Evolutionary conservation across 208 protist species (phyloP).

Genomic region (Lotmaria passim): DNA sequence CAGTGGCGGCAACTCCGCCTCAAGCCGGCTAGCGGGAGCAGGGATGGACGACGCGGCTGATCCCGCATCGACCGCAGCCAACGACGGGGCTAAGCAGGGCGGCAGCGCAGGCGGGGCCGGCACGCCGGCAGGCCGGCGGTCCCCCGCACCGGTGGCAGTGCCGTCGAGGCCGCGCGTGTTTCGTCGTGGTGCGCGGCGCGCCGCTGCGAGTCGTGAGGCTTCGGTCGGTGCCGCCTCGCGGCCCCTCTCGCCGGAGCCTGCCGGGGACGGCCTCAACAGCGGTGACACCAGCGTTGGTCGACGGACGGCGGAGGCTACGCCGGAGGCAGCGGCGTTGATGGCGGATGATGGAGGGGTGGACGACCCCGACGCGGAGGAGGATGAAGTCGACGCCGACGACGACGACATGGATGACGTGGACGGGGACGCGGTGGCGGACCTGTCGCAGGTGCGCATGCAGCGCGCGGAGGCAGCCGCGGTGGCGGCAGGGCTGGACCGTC

Average conservation of each 20-base stretch:
- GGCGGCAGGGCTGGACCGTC: constrained; percentile 67
- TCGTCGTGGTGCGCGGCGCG: constrained; percentile 15
- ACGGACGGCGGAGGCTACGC: constrained; percentile 1
- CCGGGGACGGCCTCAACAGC: neutral
- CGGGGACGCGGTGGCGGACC: constrained; percentile 20
- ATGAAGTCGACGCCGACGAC: constrained; percentile 32
- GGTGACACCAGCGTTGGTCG: neutral
- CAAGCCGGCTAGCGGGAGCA: constrained; percentile 1
- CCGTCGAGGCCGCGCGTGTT: constrained; percentile 9
- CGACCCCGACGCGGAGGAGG: constrained; percentile 15
- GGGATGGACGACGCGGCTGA: neutral
- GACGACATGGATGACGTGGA: constrained; percentile 18
- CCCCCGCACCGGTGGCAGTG: constrained; percentile 2
- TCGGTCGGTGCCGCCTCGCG: constrained; percentile 3
- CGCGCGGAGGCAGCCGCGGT: constrained; percentile 69
- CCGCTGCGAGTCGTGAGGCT: constrained; percentile 2
- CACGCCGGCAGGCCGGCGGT: neutral
- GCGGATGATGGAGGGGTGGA: constrained; percentile 19
- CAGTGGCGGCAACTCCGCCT: neutral
- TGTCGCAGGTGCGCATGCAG: constrained; percentile 53
- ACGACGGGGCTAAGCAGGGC: neutral
- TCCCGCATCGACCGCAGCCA: neutral
- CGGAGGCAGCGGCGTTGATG: constrained; percentile 1
- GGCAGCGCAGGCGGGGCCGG: neutral
- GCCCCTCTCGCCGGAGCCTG: neutral